Evolutionary conservation across 345 rosid species (phyloP), one percentile per base, ranked within the genome.

Genomic region (Boechera divaricarpa): DNA sequence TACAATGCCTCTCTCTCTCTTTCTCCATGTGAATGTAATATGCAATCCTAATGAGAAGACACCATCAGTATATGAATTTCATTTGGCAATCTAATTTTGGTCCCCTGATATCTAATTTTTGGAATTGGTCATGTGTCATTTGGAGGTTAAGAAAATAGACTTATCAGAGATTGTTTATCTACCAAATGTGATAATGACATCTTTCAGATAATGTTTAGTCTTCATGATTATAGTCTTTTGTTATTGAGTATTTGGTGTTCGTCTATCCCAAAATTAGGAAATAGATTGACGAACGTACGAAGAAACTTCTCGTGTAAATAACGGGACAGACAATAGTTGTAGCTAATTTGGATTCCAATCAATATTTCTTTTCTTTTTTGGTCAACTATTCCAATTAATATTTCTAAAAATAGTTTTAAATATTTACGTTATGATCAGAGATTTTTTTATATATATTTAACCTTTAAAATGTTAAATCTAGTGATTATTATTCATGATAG

Each of bases 11-110:
- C 39, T 13, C 42, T 61, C 39, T 9, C 39, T 13, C 42, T 24
- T 2, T 64, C 66, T 69, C 60, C 70, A 77, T 64, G 72, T 71
- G 72, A 49, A 56, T 64, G 72, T 64, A 77, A 63, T 75, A 45
- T 67, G 73, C 68, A 58, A 58, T 58, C 52, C 42, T 58, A 51
- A 75, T 64, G 76, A 71, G 65, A 70, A 63, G 76, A 63, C 10
- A 55, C 6, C 26, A 53, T 52, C 49, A 18, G 64, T 45, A 24
- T 0, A 33, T 32, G 64, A 67, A 11, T 42, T 63, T 67, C 73
- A 75, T 58, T 67, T 48, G 42, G 68, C 61, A 59, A 75, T 29
- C 36, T 38, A 39, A 26, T 48, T 57, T 36, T 33, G 71, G 44
- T 58, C 29, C 35, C 18, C 6, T n/a, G 58, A 58, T 49, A 56